Evolutionary conservation across 164 flowering plant genomes (phyloP).

Genomic region (Akebia trifoliata): DNA sequence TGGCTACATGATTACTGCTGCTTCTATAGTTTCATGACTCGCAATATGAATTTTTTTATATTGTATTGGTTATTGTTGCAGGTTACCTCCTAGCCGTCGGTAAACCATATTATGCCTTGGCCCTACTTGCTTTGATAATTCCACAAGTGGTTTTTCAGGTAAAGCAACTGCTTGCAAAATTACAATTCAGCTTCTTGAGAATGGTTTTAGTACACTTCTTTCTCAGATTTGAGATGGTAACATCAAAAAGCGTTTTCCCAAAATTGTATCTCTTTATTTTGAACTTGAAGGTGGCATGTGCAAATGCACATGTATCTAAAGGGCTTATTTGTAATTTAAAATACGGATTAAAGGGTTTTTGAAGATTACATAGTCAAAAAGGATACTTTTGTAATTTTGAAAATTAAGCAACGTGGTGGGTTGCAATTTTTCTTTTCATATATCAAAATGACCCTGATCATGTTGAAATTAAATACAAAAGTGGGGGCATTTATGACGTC

Average conservation of each 20-base stretch:
- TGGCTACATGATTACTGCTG: background rate
- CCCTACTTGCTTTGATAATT: conserved; percentile 60
- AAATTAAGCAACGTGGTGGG: too few species aligned
- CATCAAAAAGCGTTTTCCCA: background rate
- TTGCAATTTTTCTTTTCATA: too few species aligned
- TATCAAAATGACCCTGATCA: too few species aligned
- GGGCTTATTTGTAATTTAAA: too few species aligned
- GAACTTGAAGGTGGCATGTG: too few species aligned
- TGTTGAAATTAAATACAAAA: too few species aligned
- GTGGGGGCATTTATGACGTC: too few species aligned
- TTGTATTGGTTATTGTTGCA: conserved; percentile 17
- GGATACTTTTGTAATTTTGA: too few species aligned
- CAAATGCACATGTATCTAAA: too few species aligned
- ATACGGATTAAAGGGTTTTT: too few species aligned
- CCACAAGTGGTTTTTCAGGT: conserved; percentile 97
- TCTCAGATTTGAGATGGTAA: background rate
- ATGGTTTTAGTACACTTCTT: background rate
- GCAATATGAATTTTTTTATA: background rate
- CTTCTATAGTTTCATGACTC: background rate
- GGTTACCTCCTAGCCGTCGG: conserved; percentile 66
- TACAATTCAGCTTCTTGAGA: background rate
- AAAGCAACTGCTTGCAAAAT: conserved; percentile 2
- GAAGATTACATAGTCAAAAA: too few species aligned
- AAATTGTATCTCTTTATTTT: too few species aligned
- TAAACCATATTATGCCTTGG: conserved; percentile 82